These are phyloP conservation scores for Batkoa obscura DNA, from an alignment of 371 early-diverging fungal species.

Conservation along the genomic window DNA sequence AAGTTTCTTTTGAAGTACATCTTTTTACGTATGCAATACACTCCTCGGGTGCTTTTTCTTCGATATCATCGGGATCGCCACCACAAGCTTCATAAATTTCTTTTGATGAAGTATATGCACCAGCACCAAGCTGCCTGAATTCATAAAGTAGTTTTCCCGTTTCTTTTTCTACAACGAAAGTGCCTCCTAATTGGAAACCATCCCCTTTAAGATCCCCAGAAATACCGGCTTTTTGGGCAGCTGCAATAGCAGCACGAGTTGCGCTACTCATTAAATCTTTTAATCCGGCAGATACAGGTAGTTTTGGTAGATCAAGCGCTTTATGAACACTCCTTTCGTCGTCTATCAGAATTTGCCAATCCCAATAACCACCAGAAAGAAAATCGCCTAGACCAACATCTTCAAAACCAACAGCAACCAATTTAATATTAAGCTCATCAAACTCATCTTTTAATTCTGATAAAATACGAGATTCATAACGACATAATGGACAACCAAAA, in stretches of 20 bases:
- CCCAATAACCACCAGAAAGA: conserved; percentile 2
- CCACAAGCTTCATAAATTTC: background rate
- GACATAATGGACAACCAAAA: background rate
- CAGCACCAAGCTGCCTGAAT: background rate
- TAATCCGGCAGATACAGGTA: background rate
- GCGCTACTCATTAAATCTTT: background rate
- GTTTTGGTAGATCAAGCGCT: background rate
- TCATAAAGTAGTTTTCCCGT: background rate
- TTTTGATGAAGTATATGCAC: background rate
- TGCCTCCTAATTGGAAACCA: conserved; percentile 5
- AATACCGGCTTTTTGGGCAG: background rate
- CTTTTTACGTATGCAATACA: background rate
- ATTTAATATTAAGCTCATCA: conserved; percentile 1
- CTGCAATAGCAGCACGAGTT: background rate
- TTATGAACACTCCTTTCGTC: background rate
- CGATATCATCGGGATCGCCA: background rate
- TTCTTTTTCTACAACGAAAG: background rate
- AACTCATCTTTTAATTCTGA: background rate
- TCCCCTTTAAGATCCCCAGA: background rate
- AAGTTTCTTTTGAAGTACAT: too few species aligned
- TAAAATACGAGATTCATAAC: background rate
- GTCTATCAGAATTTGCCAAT: conserved; percentile 2
- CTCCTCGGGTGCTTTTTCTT: conserved; percentile 1
- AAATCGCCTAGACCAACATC: conserved; percentile 4
- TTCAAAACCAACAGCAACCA: conserved; percentile 3